phyloP scores from a whole-genome alignment of 2,329 filamentous ascomycete genomes.

The Pseudogymnoascus sp. region DNA sequence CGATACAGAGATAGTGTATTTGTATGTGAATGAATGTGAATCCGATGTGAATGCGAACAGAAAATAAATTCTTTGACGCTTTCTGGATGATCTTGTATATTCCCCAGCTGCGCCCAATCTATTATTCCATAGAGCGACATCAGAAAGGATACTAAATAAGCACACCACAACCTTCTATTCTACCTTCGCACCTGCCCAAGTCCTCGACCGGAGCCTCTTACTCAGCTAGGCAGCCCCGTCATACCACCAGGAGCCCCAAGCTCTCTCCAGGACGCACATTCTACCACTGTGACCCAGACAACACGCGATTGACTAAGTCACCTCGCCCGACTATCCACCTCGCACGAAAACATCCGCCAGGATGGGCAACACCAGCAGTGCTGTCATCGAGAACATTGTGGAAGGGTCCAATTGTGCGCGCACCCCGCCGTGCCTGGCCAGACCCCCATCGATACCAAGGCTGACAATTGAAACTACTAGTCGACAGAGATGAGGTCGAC shows the following conservation, averaged over 20 bases:
- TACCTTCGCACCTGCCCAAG: background rate
- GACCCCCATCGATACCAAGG: background rate
- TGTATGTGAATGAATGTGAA: background rate
- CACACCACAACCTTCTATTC: background rate
- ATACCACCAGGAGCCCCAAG: background rate
- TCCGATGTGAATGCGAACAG: background rate
- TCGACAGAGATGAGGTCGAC: slow-evolving; percentile 96
- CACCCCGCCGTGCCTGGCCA: slow-evolving; percentile 2
- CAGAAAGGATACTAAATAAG: background rate
- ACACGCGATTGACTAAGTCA: background rate
- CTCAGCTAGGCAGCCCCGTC: slow-evolving; percentile 1
- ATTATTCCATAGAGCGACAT: background rate
- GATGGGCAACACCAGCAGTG: slow-evolving; percentile 63
- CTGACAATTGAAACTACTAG: slow-evolving; percentile 37
- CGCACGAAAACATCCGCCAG: slow-evolving; percentile 20
- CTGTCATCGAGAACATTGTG: slow-evolving; percentile 89
- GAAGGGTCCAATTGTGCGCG: slow-evolving; percentile 85
- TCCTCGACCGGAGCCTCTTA: background rate
- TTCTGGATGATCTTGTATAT: background rate
- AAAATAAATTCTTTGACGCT: background rate
- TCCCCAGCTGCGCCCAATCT: background rate
- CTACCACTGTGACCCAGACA: background rate
- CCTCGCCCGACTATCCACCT: background rate
- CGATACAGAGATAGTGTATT: background rate
- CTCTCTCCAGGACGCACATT: slow-evolving; percentile 1